Evolutionary conservation across 2,329 filamentous ascomycete species (phyloP).

Genomic region (Trichoderma hamatum): DNA sequence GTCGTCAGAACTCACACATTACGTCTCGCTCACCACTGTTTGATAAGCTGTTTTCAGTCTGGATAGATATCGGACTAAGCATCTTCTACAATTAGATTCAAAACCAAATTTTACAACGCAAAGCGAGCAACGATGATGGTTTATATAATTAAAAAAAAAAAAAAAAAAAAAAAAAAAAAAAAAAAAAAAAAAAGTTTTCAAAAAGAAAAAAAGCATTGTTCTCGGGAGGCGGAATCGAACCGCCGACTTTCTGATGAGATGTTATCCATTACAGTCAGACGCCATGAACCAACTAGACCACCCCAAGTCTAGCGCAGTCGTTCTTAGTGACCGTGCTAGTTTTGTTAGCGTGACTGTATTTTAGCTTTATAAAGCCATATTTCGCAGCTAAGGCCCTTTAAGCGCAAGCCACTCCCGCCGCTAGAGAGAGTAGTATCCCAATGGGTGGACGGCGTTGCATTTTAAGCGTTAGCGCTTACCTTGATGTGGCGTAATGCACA

Average conservation of each 20-base stretch:
- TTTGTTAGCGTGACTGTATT: background rate
- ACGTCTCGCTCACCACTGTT: no score
- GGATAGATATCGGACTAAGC: no score
- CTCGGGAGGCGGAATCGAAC: slow-evolving; percentile 38
- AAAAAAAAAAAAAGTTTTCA: background rate
- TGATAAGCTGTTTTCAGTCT: no score
- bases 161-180: background rate
- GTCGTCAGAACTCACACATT: no score
- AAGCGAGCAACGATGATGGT: background rate
- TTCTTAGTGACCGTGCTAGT: background rate
- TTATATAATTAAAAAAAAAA: no score
- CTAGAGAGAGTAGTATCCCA: background rate
- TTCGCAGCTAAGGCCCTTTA: background rate
- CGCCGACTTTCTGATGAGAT: slow-evolving; percentile 36
- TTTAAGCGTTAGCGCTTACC: background rate
- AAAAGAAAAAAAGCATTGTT: slow-evolving; percentile 23
- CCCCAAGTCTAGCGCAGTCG: slow-evolving; percentile 29
- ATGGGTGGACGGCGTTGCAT: background rate
- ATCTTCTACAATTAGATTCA: no score
- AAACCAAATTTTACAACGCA: no score
- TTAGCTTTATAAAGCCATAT: background rate
- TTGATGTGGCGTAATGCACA: accelerated
- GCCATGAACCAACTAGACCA: slow-evolving; percentile 39
- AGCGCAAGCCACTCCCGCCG: background rate
- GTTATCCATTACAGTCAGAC: slow-evolving; percentile 35